phyloP scores from a whole-genome alignment of 2,329 filamentous ascomycete genomes.

The Knufia petricola region DNA sequence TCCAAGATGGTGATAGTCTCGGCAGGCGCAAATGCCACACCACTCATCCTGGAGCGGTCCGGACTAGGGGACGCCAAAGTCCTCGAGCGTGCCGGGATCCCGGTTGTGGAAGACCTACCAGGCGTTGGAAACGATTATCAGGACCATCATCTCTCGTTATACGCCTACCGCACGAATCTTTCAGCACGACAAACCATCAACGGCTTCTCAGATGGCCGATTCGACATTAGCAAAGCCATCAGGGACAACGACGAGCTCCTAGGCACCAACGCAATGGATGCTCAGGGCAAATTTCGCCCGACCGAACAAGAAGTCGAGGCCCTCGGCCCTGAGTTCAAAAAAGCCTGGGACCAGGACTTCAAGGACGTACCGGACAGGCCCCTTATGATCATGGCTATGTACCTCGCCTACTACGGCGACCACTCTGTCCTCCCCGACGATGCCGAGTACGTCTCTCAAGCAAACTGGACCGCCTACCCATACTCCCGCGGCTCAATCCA shows the following conservation, averaged over 20 bases:
- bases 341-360: constrained; percentile 49
- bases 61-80: constrained; percentile 36
- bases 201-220: constrained; percentile 40
- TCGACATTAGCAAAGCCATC: constrained; percentile 29
- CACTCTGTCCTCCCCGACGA: constrained; percentile 26
- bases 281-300: constrained; percentile 48
- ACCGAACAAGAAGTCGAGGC: constrained; percentile 43
- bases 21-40: constrained; percentile 34
- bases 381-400: constrained; percentile 23
- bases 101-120: constrained; percentile 36
- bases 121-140: constrained; percentile 38
- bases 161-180: constrained; percentile 43
- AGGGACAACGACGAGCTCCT: constrained; percentile 29
- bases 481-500: constrained; percentile 54
- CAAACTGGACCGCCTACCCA: constrained; percentile 49
- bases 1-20: constrained; percentile 43
- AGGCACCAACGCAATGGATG: constrained; percentile 50
- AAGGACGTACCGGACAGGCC: constrained; percentile 34
- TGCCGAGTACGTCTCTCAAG: constrained; percentile 45
- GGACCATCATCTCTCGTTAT: constrained; percentile 39
- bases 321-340: constrained; percentile 45
- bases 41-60: constrained; percentile 41
- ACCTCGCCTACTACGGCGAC: constrained; percentile 23
- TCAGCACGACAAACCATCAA: constrained; percentile 45
- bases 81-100: constrained; percentile 32